A percentile compares a stretch with the other conserved stretches of the same genome.
Evolutionary conservation across 1,284 basidiomycete genomes (phyloP).

Genomic region (Polyporus tsugae): DNA sequence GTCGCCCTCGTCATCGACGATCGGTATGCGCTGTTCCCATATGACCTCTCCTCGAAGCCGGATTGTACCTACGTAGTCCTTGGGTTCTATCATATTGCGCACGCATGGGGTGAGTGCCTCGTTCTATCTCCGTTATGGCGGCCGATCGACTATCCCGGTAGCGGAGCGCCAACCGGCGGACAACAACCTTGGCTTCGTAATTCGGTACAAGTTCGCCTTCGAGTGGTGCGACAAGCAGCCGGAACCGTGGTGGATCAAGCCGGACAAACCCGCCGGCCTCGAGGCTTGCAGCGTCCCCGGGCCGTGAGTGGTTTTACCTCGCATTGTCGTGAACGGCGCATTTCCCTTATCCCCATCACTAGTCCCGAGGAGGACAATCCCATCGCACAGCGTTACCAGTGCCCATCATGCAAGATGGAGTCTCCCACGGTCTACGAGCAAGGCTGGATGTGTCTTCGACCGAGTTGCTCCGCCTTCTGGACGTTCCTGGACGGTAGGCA

Average conservation of each 20-base stretch:
- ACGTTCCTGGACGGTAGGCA: slow-evolving; percentile 36
- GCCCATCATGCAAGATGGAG: slow-evolving; percentile 26
- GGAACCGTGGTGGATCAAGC: slow-evolving; percentile 60
- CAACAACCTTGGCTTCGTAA: slow-evolving; percentile 56
- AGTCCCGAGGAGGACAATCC: background rate
- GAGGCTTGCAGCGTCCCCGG: slow-evolving; percentile 1
- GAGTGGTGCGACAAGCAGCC: slow-evolving; percentile 80
- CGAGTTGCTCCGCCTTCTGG: slow-evolving; percentile 67
- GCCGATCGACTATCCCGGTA: slow-evolving; percentile 37
- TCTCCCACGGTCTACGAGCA: slow-evolving; percentile 63
- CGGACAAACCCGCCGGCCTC: background rate
- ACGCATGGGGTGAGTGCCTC: slow-evolving; percentile 71
- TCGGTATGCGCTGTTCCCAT: slow-evolving; percentile 76
- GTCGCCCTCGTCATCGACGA: slow-evolving; percentile 76
- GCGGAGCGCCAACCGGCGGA: slow-evolving; percentile 67
- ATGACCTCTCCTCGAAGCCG: slow-evolving; percentile 57
- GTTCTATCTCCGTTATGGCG: background rate
- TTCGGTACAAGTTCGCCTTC: slow-evolving; percentile 82
- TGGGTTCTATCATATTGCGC: slow-evolving; percentile 73
- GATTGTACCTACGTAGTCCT: slow-evolving; percentile 72
- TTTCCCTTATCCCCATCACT: background rate
- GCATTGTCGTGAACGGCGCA: background rate
- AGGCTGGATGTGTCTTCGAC: slow-evolving; percentile 70
- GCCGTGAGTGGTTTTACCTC: background rate
- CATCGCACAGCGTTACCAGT: slow-evolving; percentile 10